Evolutionary conservation across 1,284 basidiomycete genomes (phyloP), one percentile per base, ranked within the genome.

Genomic region (Phaffia rhodozyma): DNA sequence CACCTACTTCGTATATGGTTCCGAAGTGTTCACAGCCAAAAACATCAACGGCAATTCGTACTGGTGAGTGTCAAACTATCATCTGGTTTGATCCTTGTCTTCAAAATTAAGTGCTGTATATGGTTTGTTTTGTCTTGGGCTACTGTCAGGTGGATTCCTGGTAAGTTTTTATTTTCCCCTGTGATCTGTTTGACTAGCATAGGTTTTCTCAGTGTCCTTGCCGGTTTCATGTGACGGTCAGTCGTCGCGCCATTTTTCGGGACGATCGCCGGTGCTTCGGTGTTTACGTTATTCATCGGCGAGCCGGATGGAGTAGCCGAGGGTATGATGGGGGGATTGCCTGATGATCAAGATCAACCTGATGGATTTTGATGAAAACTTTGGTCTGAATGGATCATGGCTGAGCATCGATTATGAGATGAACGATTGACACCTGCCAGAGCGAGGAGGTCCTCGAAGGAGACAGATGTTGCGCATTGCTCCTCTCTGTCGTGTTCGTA

Each of bases 111-210:
- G 20, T 11, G 5, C 38, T 25, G 13, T 32, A 38, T n/a, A 20
- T n/a, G 16, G 11, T 29, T 7, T 34, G n/a, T 20, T 27, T 54
- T 21, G 1, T 27, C 6, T 48, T 29, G n/a, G 3, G 29, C 21
- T 32, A n/a, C 23, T 30, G 23, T 30, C 54, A 62, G 61, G 62
- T 62, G 60, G 60, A 62, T 66, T 21, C 64, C 64, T 27, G 38
- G 38, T 43, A 11, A 43, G 38, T 43, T n/a, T n/a, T n/a, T n/a
- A 9, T 9, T 34, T 34, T 34, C 32, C 9, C 32, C 9, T 9
- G 32, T 34, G 32, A 34, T 5, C 9, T 34, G 32, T 34, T 34
- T 34, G 4, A 9, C 9, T 4, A 9, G 32, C 32, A 34, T 9
- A 43, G 16, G 13, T 43, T 11, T 43, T 43, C 5, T 43, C 7